phyloP scores from a whole-genome alignment of 768 basidiomycete genomes.

The Butyriboletus loyo region DNA sequence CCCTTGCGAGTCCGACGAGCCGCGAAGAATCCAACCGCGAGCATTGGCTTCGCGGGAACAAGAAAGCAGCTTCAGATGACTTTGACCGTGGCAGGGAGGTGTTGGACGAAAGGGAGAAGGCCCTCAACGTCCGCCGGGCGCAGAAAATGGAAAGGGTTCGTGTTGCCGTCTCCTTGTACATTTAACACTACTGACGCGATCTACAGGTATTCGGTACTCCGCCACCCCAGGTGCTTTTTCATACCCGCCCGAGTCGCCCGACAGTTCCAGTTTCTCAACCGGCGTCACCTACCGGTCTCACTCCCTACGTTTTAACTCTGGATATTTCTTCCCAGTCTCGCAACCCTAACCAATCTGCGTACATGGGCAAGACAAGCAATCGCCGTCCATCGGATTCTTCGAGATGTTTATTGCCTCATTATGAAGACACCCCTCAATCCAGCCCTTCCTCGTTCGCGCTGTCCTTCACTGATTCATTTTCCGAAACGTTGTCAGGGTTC shows the following conservation, averaged over 20 bases:
- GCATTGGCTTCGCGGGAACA: constrained; percentile 46
- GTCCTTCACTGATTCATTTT: constrained; percentile 21
- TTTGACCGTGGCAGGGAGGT: constrained; percentile 67
- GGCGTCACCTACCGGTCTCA: constrained; percentile 15
- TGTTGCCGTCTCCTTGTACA: background rate
- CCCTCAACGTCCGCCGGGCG: constrained; percentile 73
- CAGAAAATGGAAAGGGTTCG: constrained; percentile 86
- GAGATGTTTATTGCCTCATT: constrained; percentile 44
- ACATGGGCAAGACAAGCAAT: constrained; percentile 41
- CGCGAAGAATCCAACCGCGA: constrained; percentile 33
- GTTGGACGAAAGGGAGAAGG: constrained; percentile 70
- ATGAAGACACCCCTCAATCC: constrained; percentile 10
- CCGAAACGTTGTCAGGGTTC: constrained; percentile 17
- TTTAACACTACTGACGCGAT: constrained; percentile 1
- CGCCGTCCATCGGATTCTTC: constrained; percentile 67
- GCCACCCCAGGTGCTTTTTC: constrained; percentile 78
- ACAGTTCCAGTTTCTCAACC: constrained; percentile 27
- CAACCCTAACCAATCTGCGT: constrained; percentile 52
- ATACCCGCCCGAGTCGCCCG: constrained; percentile 53
- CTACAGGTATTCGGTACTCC: constrained; percentile 75
- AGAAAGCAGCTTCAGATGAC: constrained; percentile 47
- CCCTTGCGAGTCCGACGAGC: constrained; percentile 23
- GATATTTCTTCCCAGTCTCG: constrained; percentile 24
- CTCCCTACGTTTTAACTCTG: constrained; percentile 19
- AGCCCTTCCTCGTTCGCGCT: constrained; percentile 19